These are phyloP conservation scores for Cornus controversa DNA, from an alignment of 148 eudicot species.

Conservation along the genomic window DNA sequence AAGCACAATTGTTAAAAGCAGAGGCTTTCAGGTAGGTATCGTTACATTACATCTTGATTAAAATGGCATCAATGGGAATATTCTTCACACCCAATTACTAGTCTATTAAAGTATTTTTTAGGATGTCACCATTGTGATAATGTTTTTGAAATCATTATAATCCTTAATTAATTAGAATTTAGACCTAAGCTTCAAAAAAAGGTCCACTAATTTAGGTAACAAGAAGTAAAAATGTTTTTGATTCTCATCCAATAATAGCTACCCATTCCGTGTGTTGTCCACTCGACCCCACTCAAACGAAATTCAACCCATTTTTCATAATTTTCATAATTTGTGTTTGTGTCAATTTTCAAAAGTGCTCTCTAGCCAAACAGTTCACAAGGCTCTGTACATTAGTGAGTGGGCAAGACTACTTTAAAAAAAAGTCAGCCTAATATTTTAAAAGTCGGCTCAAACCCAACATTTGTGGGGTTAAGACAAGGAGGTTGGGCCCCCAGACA, in stretches of 20 bases:
- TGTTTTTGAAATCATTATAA: neutral
- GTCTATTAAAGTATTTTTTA: no score
- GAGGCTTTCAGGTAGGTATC: no score
- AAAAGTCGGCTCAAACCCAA: neutral
- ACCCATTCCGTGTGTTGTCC: neutral
- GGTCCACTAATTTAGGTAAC: neutral
- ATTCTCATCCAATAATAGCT: neutral
- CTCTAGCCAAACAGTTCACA: no score
- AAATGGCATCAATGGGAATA: constrained; percentile 1
- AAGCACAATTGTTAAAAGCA: no score
- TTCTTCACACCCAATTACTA: neutral
- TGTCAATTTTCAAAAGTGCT: neutral
- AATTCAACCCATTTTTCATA: neutral
- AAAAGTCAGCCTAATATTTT: neutral
- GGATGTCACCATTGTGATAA: no score
- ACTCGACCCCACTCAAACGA: neutral
- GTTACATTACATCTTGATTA: no score
- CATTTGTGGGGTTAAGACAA: neutral
- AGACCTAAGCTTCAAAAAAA: neutral
- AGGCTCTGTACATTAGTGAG: no score
- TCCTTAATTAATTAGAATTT: neutral
- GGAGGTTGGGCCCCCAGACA: neutral
- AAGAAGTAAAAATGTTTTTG: neutral
- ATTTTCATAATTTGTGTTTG: neutral
- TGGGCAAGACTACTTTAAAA: neutral